Evolutionary conservation across 176 grass and related monocot genomes (phyloP).

Genomic region (Oryza longistaminata): DNA sequence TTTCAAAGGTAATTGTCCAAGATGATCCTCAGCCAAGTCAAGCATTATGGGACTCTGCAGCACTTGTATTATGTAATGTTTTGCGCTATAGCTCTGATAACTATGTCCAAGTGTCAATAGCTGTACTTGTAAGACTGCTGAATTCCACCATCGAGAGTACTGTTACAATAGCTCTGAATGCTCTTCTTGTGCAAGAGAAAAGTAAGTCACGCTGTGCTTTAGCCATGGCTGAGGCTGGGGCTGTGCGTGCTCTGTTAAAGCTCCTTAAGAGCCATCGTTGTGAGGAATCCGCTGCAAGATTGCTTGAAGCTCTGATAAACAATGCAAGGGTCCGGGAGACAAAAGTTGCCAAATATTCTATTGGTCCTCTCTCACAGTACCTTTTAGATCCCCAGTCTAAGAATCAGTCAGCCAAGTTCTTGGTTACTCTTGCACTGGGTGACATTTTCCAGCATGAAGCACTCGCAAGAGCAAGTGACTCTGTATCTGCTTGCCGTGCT

Average conservation of each 20-base stretch:
- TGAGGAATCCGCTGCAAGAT: slow-evolving; percentile 84
- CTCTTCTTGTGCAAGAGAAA: slow-evolving; percentile 96
- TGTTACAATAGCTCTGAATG: slow-evolving; percentile 85
- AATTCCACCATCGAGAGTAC: slow-evolving; percentile 76
- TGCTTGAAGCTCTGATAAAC: slow-evolving; percentile 95
- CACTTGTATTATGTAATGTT: slow-evolving; percentile 95
- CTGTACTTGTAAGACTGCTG: slow-evolving; percentile 88
- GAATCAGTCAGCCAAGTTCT: slow-evolving; percentile 83
- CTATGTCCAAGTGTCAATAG: slow-evolving; percentile 88
- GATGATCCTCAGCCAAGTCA: slow-evolving; percentile 86
- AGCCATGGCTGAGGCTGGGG: slow-evolving; percentile 88
- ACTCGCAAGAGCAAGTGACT: slow-evolving; percentile 87
- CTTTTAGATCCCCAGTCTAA: slow-evolving; percentile 85
- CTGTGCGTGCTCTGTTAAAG: slow-evolving; percentile 78
- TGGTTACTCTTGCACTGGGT: slow-evolving; percentile 86
- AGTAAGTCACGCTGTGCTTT: slow-evolving; percentile 72
- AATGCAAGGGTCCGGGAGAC: slow-evolving; percentile 84
- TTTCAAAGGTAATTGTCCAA: slow-evolving; percentile 97
- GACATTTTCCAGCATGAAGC: slow-evolving; percentile 97
- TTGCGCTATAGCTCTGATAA: slow-evolving; percentile 83
- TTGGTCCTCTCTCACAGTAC: slow-evolving; percentile 87
- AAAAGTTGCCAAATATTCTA: slow-evolving; percentile 85
- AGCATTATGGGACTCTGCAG: slow-evolving; percentile 92
- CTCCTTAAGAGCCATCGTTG: slow-evolving; percentile 83
- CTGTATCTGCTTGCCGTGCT: slow-evolving; percentile 80